phyloP scores from a whole-genome alignment of 2,329 filamentous ascomycete species.

The Grosmannia penicillata region DNA sequence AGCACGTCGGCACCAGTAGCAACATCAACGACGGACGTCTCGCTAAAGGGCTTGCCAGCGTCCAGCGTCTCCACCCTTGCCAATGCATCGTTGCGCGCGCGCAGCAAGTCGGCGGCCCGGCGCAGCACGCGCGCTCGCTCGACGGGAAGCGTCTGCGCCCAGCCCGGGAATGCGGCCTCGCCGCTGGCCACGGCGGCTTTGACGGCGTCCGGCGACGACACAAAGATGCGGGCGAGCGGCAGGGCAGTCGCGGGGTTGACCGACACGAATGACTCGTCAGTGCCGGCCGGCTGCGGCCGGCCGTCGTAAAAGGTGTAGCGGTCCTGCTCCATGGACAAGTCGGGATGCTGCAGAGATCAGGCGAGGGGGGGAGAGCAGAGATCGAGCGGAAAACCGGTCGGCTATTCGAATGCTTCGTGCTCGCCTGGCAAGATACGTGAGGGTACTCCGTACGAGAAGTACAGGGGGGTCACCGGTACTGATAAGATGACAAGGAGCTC shows the following conservation, averaged over 20 bases:
- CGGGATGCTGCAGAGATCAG: neutral
- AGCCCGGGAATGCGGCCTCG: conserved; percentile 54
- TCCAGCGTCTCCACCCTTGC: conserved; percentile 69
- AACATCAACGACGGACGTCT: conserved; percentile 74
- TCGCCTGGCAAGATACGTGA: too few species aligned
- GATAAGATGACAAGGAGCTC: too few species aligned
- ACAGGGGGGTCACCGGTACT: too few species aligned
- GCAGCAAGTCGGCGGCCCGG: conserved; percentile 58
- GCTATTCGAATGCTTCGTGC: too few species aligned
- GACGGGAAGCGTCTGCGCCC: conserved; percentile 63
- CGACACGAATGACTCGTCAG: conserved; percentile 49
- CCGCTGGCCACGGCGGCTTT: conserved; percentile 60
- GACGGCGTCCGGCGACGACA: conserved; percentile 45
- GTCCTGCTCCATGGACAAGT: conserved; percentile 13
- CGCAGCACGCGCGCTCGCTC: conserved; percentile 54
- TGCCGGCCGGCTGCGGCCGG: conserved; percentile 44
- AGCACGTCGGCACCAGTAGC: conserved; percentile 20
- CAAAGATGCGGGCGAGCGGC: conserved; percentile 56
- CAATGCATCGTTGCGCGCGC: conserved; percentile 63
- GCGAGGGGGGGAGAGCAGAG: neutral
- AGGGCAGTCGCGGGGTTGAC: conserved; percentile 60
- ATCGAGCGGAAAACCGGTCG: neutral
- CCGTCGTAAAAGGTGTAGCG: conserved; percentile 66
- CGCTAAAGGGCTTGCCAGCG: conserved; percentile 73
- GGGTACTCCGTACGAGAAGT: too few species aligned